Evolutionary conservation across 1,139 yeast genomes (phyloP), one percentile per base, ranked within the genome.

Genomic region (Blastobotrys indianensis): DNA sequence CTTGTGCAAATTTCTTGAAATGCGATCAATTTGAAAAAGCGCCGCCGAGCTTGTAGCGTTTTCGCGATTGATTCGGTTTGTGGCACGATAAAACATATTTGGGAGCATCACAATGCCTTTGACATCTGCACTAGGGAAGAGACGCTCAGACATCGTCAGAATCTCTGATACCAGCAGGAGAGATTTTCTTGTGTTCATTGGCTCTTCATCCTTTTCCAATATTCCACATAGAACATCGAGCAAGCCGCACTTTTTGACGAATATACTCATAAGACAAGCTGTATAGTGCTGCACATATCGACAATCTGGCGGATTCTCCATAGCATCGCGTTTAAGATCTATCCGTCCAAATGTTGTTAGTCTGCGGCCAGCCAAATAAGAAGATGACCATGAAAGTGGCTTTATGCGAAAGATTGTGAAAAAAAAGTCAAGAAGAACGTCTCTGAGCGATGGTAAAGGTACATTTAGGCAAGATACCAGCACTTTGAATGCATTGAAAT

Each of bases 351-450:
- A 55, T 1, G 54, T 54, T 41, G 68, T 61, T 30, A 63, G 50
- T 30, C 64, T 52, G 17, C 67, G 54, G 10, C 70, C 71, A 9
- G 69, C 68, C 33, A 65, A 45, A 48, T 60, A 67, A 4, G 67
- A 57, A 40, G 70, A 60, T 8, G 80, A 62, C 82, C 86, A 81
- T 0, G 85, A 79, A 13, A 85, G 65, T 0, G 80, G 72, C 54
- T 73, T 70, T 6, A 88, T 77, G 47, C 82, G 65, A 34, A 88
- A 69, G 2, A 85, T 67, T 58, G 85, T 90, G 35, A 82, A 73
- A 35, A 90, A 69, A 4, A 88, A 70, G 58, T 88, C 95, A 55
- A 88, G 68, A 4, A 88, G 63, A 32, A 77, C 75, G 32, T 77
- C 84, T 23, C 90, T 76, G 12, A 85, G 69, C 23, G 70, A 65